Evolutionary conservation across 129 eudicot species (phyloP), one percentile per base, ranked within the genome.

Genomic region (Arctium minus): DNA sequence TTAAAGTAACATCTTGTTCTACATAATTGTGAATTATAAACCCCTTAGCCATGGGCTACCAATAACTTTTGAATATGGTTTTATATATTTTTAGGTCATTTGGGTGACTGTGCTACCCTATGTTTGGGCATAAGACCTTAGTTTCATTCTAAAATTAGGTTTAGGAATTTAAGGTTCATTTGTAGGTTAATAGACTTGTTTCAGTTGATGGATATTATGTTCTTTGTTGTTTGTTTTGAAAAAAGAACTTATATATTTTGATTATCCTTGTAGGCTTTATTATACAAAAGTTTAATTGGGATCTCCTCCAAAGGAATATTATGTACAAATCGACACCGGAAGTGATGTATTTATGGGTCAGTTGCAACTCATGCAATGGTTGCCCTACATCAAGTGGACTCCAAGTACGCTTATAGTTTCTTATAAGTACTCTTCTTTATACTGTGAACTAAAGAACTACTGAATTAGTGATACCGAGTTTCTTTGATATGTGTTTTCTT

Each of bases 341-440:
- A 96, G 99, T 86, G 98, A 96, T 87, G 97, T 92, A 5, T n/a
- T 74, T 96, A 80, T 96, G 99, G 99, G 97, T 96, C 79, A 81
- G 96, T 87, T 96, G 99, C 87, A 86, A 35, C 75, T 71, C 90
- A 12, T 96, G 99, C 87, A 82, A 72, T n/a, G 98, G 98, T 60
- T 96, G 98, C 83, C 99, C 99, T 7, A 85, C 88, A 22, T 82
- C 96, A 17, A 93, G 94, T 75, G 99, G 99, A 75, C 97, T 96
- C 65, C 90, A 93, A 80, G 99, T 93, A 92, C 68, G 82, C 31
- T 29, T 72, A 36, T 64, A 22, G 4, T 73, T 33, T 18, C 50
- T 81, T 79, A n/a, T 8, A 22, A 2, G 7, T 42, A 18, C 71
- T n/a, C 31, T 80, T 40, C 53, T 70, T 38, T 70, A 75, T 44